Evolutionary conservation across 768 basidiomycete genomes (phyloP).

Genomic region (Dacryopinax spathularia): DNA sequence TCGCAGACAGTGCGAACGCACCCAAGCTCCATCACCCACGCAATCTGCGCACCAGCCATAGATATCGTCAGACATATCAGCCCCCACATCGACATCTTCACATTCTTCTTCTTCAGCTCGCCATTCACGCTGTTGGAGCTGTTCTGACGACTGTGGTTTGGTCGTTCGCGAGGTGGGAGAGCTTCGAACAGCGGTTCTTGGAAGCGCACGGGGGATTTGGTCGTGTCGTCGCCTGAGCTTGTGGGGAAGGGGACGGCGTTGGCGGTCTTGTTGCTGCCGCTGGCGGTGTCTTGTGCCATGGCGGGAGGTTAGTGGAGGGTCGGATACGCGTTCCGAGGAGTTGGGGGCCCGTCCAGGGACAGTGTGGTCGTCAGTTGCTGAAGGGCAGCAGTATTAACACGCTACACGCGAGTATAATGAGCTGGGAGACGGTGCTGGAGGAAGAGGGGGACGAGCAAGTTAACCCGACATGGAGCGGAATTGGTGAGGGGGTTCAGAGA

Average conservation of each 20-base stretch:
- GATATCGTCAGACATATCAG: slow-evolving; percentile 42
- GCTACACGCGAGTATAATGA: neutral
- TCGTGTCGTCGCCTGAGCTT: neutral
- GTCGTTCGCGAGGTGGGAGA: neutral
- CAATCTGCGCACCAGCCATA: slow-evolving; percentile 88
- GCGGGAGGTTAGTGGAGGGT: neutral
- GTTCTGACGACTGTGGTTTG: neutral
- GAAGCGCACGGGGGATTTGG: neutral
- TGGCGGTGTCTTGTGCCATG: neutral
- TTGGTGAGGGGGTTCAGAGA: slow-evolving; percentile 2
- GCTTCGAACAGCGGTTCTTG: slow-evolving; percentile 1
- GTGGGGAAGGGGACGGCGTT: neutral
- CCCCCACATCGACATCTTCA: slow-evolving; percentile 18
- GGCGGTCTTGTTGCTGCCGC: neutral
- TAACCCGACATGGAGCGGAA: neutral
- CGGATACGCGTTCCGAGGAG: neutral
- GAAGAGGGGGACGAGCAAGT: neutral
- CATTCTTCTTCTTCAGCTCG: slow-evolving; percentile 9
- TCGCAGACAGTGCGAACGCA: slow-evolving; percentile 26
- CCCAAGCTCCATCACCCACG: slow-evolving; percentile 94
- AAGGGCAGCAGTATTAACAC: neutral
- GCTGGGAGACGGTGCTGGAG: neutral
- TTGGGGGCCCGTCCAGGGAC: too few relatives aligned
- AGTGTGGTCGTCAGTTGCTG: neutral
- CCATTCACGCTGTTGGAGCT: slow-evolving; percentile 4